phyloP scores from a whole-genome alignment of 306 rosid genomes.

The Senna siamea region DNA sequence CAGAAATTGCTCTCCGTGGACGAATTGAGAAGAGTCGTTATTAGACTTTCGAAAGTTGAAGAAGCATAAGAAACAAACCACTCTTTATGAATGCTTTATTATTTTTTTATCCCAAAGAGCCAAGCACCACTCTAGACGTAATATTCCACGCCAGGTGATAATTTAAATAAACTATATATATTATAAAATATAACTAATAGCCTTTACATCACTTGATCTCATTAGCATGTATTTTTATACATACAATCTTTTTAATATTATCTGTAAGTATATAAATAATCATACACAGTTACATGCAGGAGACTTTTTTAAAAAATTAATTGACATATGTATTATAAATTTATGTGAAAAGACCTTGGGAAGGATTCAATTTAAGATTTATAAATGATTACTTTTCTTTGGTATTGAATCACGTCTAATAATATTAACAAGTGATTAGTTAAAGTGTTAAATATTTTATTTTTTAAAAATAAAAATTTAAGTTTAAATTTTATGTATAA shows the following conservation, averaged over 20 bases:
- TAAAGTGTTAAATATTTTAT: too few relatives aligned
- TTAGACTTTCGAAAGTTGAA: not conserved
- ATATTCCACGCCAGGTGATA: slow-evolving; percentile 20
- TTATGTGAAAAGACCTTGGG: too few relatives aligned
- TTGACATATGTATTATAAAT: too few relatives aligned
- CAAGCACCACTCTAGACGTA: not conserved
- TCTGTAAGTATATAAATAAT: too few relatives aligned
- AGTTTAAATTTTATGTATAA: too few relatives aligned
- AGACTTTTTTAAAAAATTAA: too few relatives aligned
- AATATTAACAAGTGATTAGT: too few relatives aligned
- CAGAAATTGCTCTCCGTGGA: not conserved
- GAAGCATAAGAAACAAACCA: not conserved
- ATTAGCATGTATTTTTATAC: not conserved
- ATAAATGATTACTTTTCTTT: too few relatives aligned
- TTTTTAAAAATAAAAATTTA: too few relatives aligned
- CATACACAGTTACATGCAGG: too few relatives aligned
- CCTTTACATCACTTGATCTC: not conserved
- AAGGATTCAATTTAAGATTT: too few relatives aligned
- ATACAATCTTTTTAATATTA: not conserved
- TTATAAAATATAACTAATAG: not conserved
- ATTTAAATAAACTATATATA: not conserved
- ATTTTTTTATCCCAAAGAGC: not conserved
- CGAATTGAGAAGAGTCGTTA: not conserved
- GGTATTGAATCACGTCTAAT: too few relatives aligned
- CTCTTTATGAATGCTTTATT: not conserved